Base-by-base conservation (phyloP, 225 moss, liverwort and hornwort genomes). In the Anthoceros angustus region DNA sequence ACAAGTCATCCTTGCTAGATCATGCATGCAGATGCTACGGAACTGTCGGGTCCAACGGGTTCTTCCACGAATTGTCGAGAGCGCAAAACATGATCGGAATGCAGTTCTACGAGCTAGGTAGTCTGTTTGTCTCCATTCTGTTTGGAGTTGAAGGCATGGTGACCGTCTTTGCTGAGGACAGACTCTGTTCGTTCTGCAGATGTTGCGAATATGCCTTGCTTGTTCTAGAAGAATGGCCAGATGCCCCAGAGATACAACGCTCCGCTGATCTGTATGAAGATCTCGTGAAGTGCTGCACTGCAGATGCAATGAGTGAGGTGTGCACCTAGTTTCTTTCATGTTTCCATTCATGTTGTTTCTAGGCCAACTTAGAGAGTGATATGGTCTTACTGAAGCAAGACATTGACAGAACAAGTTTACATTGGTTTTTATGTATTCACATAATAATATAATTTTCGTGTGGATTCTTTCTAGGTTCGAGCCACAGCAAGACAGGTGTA, bases 251-350 rank as follows among this genome's bases (percentile, higher is more conserved):
- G 75, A 76, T 92, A 75, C 98, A 92, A 70, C 92, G 98, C 14
- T 73, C 92, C 64, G 98, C 82, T 64, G 98, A 98, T 45, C 84
- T 98, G 40, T 98, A 92, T 55, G 91, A 98, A 76, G 95, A 91
- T 40, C 81, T 98, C 39, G 84, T 98, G 61, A 98, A 98, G 80
- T 87, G 86, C 71, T 98, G 95, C 72, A 88, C 86, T 43, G 88
- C 77, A 63, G 95, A 98, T 82, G 95, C 95, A 48, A 83, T 98
- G 85, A 84, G 91, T 75, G 95, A 98, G 85, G 88, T 89, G 80
- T 69, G 42, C 42, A 75, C 63, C 21, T 12, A n/a, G n/a, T n/a
- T 42, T 10, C 20, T 62, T 73, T 49, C 64, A 39, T 77, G 39
- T 40, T 11, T 69, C 21, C 39, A 41, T 39, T n/a, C 41, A 64